Conservation (phyloP, 495 filamentous ascomycete genomes). For the Tetracladium setigerum region DNA sequence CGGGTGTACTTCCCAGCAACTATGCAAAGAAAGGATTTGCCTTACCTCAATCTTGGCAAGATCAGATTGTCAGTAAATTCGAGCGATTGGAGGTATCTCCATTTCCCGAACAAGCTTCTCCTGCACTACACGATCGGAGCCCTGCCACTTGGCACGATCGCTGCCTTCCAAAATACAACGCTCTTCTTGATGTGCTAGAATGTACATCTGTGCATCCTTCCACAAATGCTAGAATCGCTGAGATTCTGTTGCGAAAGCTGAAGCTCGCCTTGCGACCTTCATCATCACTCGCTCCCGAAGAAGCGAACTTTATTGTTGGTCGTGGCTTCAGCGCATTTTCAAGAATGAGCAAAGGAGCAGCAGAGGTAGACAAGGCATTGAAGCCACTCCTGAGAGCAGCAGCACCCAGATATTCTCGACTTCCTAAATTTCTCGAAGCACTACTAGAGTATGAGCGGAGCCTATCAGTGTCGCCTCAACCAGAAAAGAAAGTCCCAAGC, state of each 20-base stretch:
- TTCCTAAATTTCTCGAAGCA: slow-evolving; percentile 60
- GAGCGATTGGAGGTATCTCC: slow-evolving; percentile 46
- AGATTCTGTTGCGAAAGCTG: slow-evolving; percentile 46
- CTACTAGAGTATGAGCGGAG: slow-evolving; percentile 50
- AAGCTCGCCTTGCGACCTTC: slow-evolving; percentile 50
- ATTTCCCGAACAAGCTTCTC: slow-evolving; percentile 42
- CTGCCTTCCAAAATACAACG: slow-evolving; percentile 48
- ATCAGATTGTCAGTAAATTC: slow-evolving; percentile 58
- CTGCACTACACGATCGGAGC: slow-evolving; percentile 16
- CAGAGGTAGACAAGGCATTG: slow-evolving; percentile 43
- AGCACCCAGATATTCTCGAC: slow-evolving; percentile 51
- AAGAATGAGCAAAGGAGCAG: slow-evolving; percentile 38
- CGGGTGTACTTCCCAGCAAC: slow-evolving; percentile 34
- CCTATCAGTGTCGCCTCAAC: slow-evolving; percentile 29
- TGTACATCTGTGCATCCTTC: slow-evolving; percentile 42
- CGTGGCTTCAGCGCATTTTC: slow-evolving; percentile 48
- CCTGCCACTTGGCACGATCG: slow-evolving; percentile 46
- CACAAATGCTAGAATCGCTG: slow-evolving; percentile 44
- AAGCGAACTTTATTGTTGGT: slow-evolving; percentile 49
- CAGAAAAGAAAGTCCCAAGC: slow-evolving; percentile 19
- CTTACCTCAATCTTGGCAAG: slow-evolving; percentile 62
- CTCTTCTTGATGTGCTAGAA: slow-evolving; percentile 41
- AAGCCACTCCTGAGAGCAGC: slow-evolving; percentile 51
- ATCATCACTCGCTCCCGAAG: slow-evolving; percentile 43
- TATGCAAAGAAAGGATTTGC: slow-evolving; percentile 48